A percentile compares a stretch with the other conserved stretches of the same genome.
phyloP scores from a whole-genome alignment of 2,329 filamentous ascomycete species.

The Dothidotthia symphoricarpi region DNA sequence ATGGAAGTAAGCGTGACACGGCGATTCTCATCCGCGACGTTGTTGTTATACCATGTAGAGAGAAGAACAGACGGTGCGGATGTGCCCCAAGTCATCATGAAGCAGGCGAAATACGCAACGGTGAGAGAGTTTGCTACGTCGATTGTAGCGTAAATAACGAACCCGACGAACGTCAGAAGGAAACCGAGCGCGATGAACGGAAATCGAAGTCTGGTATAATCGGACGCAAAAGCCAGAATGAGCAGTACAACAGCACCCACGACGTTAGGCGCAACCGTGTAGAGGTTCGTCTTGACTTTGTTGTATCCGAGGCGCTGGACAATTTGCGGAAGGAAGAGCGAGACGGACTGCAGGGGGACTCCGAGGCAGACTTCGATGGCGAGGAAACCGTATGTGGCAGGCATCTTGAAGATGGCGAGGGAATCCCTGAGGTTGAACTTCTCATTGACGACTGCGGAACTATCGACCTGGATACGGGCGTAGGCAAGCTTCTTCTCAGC shows the following conservation, averaged over 20 bases:
- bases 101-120: slow-evolving; percentile 72
- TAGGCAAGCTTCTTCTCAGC: slow-evolving; percentile 68
- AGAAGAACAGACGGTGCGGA: slow-evolving; percentile 70
- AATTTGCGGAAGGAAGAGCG: slow-evolving; percentile 60
- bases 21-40: slow-evolving; percentile 72
- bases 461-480: slow-evolving; percentile 73
- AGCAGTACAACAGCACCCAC: slow-evolving; percentile 71
- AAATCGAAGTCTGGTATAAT: slow-evolving; percentile 64
- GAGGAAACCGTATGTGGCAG: slow-evolving; percentile 55
- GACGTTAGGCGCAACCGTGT: slow-evolving; percentile 77
- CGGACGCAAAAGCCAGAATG: slow-evolving; percentile 68
- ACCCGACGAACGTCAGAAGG: slow-evolving; percentile 70
- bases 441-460: slow-evolving; percentile 62
- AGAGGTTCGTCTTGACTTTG: slow-evolving; percentile 70
- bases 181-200: slow-evolving; percentile 75
- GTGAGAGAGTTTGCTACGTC: slow-evolving; percentile 59
- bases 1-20: slow-evolving; percentile 69
- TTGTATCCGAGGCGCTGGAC: slow-evolving; percentile 53
- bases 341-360: slow-evolving; percentile 58
- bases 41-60: slow-evolving; percentile 76
- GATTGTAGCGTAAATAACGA: slow-evolving; percentile 75
- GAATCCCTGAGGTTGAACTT: slow-evolving; percentile 55
- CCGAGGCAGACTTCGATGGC: slow-evolving; percentile 60
- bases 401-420: slow-evolving; percentile 54
- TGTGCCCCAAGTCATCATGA: slow-evolving; percentile 82